Conservation (phyloP, 1,284 basidiomycete species). For the Mycena sp. region DNA sequence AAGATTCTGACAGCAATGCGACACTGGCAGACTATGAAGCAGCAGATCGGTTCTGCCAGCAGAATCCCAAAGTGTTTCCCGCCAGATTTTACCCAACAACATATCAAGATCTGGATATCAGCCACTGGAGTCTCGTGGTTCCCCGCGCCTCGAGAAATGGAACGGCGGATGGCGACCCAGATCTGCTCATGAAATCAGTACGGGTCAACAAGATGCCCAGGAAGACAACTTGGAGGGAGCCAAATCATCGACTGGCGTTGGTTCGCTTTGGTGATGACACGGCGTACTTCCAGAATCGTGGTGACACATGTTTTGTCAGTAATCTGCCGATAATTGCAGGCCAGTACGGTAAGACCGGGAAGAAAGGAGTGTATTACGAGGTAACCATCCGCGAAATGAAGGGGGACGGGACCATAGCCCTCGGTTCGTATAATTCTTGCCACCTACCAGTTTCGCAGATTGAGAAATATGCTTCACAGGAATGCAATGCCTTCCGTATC, state of each 20-base stretch:
- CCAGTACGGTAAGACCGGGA: constrained; percentile 61
- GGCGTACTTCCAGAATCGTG: constrained; percentile 47
- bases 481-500: constrained; percentile 72
- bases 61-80: constrained; percentile 55
- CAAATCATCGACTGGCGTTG: constrained; percentile 45
- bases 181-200: constrained; percentile 48
- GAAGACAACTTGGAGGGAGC: constrained; percentile 49
- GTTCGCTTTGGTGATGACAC: constrained; percentile 50
- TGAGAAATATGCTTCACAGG: constrained; percentile 59
- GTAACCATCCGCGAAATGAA: constrained; percentile 61
- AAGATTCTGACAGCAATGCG: constrained; percentile 63
- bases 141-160: not conserved
- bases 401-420: constrained; percentile 59
- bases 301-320: constrained; percentile 64
- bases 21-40: constrained; percentile 58
- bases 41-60: constrained; percentile 60
- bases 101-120: not conserved
- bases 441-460: too few species aligned
- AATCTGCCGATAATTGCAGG: constrained; percentile 70
- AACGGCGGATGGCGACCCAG: not conserved
- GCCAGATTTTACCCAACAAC: constrained; percentile 40
- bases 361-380: constrained; percentile 72
- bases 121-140: constrained; percentile 17
- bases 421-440: constrained; percentile 52
- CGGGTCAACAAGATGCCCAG: constrained; percentile 56